phyloP scores from a whole-genome alignment of 441 rosid species.

The Hura crepitans region DNA sequence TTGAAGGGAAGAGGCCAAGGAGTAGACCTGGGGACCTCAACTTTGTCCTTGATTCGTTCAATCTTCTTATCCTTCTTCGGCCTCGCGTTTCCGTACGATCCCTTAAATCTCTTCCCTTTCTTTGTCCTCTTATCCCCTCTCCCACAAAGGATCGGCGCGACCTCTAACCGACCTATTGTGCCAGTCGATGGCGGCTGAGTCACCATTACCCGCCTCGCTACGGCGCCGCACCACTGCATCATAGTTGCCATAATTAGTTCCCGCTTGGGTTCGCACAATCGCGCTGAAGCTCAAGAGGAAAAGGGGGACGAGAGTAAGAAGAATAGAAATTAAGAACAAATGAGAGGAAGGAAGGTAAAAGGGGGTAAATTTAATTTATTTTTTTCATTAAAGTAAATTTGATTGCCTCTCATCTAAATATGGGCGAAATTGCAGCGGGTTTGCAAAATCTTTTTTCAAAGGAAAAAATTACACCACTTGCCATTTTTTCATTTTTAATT shows the following conservation, averaged over 20 bases:
- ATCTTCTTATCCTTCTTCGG: conserved; percentile 92
- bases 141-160: conserved; percentile 61
- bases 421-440: too few species aligned
- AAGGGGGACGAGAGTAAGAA: too few species aligned
- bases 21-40: conserved; percentile 90
- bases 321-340: too few species aligned
- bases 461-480: too few species aligned
- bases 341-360: too few species aligned
- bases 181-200: conserved; percentile 18
- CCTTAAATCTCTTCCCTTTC: conserved; percentile 88
- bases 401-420: too few species aligned
- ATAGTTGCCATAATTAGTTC: conserved; percentile 39
- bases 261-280: not conserved
- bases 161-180: conserved; percentile 22
- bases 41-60: conserved; percentile 77
- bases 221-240: conserved; percentile 67
- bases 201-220: conserved; percentile 49
- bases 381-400: too few species aligned
- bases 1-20: conserved; percentile 99
- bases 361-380: too few species aligned
- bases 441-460: too few species aligned
- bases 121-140: conserved; percentile 90
- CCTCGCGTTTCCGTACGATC: conserved; percentile 80
- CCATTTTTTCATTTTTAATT: too few species aligned
- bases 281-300: not conserved